Base-by-base conservation (phyloP, 2,329 filamentous ascomycete genomes). In the Aquanectria penicillioides region DNA sequence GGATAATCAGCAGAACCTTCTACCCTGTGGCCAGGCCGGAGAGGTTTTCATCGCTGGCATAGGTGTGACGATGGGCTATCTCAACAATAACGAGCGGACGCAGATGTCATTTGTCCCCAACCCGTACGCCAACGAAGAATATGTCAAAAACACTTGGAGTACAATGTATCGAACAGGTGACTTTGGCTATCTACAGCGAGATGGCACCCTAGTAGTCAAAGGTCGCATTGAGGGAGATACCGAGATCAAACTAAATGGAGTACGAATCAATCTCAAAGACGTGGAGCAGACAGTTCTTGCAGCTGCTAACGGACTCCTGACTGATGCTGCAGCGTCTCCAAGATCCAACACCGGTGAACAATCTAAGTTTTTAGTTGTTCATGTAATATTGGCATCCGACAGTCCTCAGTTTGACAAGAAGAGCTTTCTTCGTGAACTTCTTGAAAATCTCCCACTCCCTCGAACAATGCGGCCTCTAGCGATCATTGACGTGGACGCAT, bases 251-350 rank as follows among this genome's bases (percentile, higher is more conserved):
- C 66, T 84, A 2, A 70, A 74, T 2, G 80, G 80, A 1, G 48
- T 79, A 3, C 74, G 80, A 1, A 75, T 84, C 20, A 81, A 86
- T 12, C 67, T 86, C 1, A 64, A 70, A 3, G 83, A 85, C 2
- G 48, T 71, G 3, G 61, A 64, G 18, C 48, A 31, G 5, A 38
- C 61, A 0, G 37, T 63, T 3, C 18, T 62, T 9, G 46, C 22
- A 11, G 25, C 59, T 2, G 41, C 61, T 0, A 28, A 59, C 7
- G 55, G 61, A 0, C 2, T 38, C 2, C 20, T 63, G 5, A 43
- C 54, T 2, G 54, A 52, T 13, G 54, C 6, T 67, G 66, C 10
- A 5, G 41, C 38, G 10, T 44, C 38, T n/a, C 31, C 31, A 15
- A 31, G 29, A 44, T 15, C 3, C 7, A 3, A 4, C 17, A 31